These are phyloP conservation scores for Debaryomyces coudertii DNA, from an alignment of 1,139 yeast species.

Conservation along the genomic window DNA sequence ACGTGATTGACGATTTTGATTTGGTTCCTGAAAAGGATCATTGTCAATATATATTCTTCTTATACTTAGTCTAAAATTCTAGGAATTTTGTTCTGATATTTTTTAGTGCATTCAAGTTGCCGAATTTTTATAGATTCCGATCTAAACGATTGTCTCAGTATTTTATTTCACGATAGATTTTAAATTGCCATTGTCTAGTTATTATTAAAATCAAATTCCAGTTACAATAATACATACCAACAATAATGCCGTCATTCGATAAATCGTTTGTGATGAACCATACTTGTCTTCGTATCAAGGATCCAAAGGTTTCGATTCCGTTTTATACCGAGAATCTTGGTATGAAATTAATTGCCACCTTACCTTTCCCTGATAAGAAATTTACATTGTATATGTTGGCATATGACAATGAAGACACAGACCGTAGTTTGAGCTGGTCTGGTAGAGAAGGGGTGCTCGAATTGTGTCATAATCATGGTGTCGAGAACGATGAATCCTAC, in stretches of 20 bases:
- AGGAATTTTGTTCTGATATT: too few species aligned
- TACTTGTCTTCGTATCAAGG: conserved; percentile 79
- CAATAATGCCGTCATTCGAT: conserved; percentile 36
- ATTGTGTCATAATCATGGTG: conserved; percentile 79
- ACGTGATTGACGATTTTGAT: background rate
- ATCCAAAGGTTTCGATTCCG: conserved; percentile 70
- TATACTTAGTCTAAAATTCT: background rate
- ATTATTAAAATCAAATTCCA: too few species aligned
- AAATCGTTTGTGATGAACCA: conserved; percentile 58
- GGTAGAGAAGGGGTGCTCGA: conserved; percentile 80
- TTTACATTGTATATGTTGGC: conserved; percentile 74
- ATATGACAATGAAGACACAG: conserved; percentile 48
- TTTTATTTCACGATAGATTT: background rate
- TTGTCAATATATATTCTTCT: background rate
- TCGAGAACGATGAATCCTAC: conserved; percentile 62
- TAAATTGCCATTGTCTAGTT: too few species aligned
- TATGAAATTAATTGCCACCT: conserved; percentile 58
- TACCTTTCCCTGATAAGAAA: conserved; percentile 57
- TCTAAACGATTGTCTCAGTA: background rate
- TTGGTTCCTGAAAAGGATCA: background rate
- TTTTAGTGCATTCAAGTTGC: background rate
- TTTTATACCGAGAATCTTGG: conserved; percentile 82
- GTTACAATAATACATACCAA: conserved; percentile 6
- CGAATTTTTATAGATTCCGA: background rate
- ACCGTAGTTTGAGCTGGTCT: conserved; percentile 49